Conservation (phyloP, 331 rosid genomes). For the Malus hybrid region DNA sequence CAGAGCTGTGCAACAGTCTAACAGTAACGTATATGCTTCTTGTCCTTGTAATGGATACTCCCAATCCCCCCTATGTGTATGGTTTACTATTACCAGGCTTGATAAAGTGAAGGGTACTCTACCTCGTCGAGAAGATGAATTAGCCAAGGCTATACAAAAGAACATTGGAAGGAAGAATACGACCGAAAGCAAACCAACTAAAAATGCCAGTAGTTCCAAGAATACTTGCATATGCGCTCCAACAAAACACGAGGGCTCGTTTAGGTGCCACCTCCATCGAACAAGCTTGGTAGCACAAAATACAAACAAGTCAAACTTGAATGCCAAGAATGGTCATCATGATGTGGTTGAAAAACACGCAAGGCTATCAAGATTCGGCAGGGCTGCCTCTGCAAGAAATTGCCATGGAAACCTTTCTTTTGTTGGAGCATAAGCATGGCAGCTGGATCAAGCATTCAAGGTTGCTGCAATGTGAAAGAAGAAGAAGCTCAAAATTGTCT, state of each 20-base stretch:
- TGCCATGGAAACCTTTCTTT: not conserved
- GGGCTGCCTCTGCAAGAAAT: not conserved
- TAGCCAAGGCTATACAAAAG: not conserved
- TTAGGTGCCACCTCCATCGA: conserved; percentile 27
- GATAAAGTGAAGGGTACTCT: not conserved
- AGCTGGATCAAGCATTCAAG: no score
- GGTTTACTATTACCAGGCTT: not conserved
- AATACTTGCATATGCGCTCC: conserved; percentile 28
- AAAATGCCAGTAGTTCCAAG: not conserved
- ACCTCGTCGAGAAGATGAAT: not conserved
- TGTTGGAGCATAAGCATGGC: no score
- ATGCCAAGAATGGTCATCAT: not conserved
- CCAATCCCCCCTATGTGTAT: not conserved
- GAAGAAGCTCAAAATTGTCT: no score
- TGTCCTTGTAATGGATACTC: not conserved
- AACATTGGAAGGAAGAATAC: not conserved
- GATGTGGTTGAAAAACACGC: not conserved
- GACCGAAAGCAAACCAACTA: not conserved
- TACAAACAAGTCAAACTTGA: not conserved
- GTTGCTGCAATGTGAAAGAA: no score
- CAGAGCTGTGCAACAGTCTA: not conserved
- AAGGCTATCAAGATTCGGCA: conserved; percentile 18
- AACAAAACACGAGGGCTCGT: conserved; percentile 15
- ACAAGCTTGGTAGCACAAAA: not conserved
- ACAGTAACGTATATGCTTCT: not conserved